Conservation (phyloP, 2,329 filamentous ascomycete genomes). For the Trichoderma hamatum region DNA sequence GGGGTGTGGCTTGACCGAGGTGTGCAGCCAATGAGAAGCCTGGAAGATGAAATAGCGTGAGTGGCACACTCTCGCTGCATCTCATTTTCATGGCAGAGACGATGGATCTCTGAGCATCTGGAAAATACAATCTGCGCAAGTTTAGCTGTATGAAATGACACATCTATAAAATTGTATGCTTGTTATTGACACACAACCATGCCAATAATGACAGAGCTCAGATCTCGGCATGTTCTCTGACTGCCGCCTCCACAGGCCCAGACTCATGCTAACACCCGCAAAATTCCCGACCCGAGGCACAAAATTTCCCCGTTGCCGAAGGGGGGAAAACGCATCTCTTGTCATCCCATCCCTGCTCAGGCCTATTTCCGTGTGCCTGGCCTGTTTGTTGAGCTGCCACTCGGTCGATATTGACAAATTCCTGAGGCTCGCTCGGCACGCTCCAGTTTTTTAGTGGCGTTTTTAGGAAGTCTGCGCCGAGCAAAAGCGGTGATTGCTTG, state of each 20-base stretch:
- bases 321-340: background rate
- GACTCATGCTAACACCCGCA: background rate
- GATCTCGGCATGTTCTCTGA: background rate
- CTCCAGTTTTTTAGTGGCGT: background rate
- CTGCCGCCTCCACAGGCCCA: background rate
- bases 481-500: background rate
- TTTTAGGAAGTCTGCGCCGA: slow-evolving; percentile 4
- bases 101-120: background rate
- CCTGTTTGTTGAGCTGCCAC: background rate
- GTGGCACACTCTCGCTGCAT: no score
- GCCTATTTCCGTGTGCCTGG: background rate
- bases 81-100: no score
- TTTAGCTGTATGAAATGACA: background rate
- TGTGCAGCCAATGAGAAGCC: slow-evolving; percentile 23
- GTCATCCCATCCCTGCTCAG: background rate
- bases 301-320: background rate
- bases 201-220: background rate
- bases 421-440: background rate
- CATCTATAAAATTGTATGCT: no score
- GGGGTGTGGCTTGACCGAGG: slow-evolving; percentile 28
- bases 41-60: background rate
- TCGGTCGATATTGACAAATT: background rate
- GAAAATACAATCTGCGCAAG: background rate
- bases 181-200: background rate
- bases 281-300: background rate